Evolutionary conservation across 192 early-diverging fungal genomes (phyloP).

Genomic region (Funneliformis geosporum): DNA sequence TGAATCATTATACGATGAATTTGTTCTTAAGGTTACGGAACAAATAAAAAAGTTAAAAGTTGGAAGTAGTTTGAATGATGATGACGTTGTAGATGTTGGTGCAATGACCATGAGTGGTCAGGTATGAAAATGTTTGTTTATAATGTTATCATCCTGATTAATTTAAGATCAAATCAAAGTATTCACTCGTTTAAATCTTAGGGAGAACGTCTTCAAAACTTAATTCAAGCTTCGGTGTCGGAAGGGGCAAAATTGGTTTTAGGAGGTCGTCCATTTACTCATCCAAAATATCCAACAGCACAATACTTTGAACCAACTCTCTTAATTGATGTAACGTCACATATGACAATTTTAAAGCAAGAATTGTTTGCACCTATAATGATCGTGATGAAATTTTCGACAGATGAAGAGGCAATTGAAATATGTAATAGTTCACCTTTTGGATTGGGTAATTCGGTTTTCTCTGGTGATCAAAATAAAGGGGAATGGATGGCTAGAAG

Average conservation of each 20-base stretch:
- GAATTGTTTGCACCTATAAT: constrained; percentile 84
- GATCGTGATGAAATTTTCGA: constrained; percentile 72
- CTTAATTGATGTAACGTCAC: constrained; percentile 72
- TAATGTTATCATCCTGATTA: not conserved
- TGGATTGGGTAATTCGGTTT: constrained; percentile 80
- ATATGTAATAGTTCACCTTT: constrained; percentile 71
- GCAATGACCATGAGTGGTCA: constrained; percentile 78
- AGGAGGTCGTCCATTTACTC: constrained; percentile 68
- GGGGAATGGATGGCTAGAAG: constrained; percentile 61
- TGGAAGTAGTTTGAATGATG: constrained; percentile 70
- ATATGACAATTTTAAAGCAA: constrained; percentile 74
- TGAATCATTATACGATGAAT: constrained; percentile 61
- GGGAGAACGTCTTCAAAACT: constrained; percentile 57
- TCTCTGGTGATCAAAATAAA: constrained; percentile 65
- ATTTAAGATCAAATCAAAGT: constrained; percentile 9
- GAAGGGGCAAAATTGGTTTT: constrained; percentile 71
- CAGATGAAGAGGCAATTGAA: constrained; percentile 66
- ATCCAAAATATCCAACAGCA: constrained; percentile 72
- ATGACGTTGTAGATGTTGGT: constrained; percentile 72
- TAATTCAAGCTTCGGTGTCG: constrained; percentile 76
- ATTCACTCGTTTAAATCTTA: constrained; percentile 16
- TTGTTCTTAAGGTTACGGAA: constrained; percentile 63
- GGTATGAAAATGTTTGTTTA: constrained; percentile 39
- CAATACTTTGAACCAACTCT: constrained; percentile 84
- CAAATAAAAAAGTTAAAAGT: constrained; percentile 64